Conservation (phyloP, 169 alveolate genomes). For the Ichthyophthirius multifiliis region DNA sequence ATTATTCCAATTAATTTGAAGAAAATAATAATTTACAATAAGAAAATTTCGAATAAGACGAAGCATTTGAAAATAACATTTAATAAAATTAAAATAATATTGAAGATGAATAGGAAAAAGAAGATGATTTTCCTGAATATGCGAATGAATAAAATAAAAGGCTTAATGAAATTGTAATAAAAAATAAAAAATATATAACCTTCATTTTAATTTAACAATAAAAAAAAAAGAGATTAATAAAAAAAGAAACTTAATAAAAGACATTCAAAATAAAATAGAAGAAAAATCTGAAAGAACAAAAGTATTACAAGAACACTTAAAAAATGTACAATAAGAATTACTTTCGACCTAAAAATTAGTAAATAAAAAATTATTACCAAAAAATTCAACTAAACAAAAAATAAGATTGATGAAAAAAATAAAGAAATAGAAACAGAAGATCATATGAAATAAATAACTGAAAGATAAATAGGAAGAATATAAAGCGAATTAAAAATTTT, state of each 20-base stretch:
- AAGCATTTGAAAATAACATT: background rate
- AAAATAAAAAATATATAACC: background rate
- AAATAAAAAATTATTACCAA: background rate
- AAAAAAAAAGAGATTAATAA: conserved; percentile 49
- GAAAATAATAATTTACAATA: too few species aligned
- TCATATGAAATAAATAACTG: conserved; percentile 80
- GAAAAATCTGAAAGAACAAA: conserved; percentile 85
- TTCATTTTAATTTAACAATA: background rate
- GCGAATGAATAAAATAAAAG: conserved; percentile 88
- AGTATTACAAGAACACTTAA: conserved; percentile 80
- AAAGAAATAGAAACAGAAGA: conserved; percentile 90
- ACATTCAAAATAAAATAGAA: conserved; percentile 75
- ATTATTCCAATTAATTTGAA: too few species aligned
- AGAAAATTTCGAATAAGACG: background rate
- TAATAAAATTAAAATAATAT: background rate
- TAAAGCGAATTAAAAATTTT: conserved; percentile 78
- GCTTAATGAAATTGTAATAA: conserved; percentile 70
- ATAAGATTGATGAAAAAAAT: conserved; percentile 80
- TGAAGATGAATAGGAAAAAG: conserved; percentile 34
- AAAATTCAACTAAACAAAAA: conserved; percentile 16
- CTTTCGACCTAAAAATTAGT: conserved; percentile 88
- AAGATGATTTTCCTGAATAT: conserved; percentile 80
- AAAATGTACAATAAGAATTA: conserved; percentile 86
- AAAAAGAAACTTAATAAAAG: conserved; percentile 59
- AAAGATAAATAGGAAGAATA: conserved; percentile 84